Percentiles rank a stretch among this genome's conserved stretches.
phyloP scores from a whole-genome alignment of 345 rosid species.

The Hevea brasiliensis region DNA sequence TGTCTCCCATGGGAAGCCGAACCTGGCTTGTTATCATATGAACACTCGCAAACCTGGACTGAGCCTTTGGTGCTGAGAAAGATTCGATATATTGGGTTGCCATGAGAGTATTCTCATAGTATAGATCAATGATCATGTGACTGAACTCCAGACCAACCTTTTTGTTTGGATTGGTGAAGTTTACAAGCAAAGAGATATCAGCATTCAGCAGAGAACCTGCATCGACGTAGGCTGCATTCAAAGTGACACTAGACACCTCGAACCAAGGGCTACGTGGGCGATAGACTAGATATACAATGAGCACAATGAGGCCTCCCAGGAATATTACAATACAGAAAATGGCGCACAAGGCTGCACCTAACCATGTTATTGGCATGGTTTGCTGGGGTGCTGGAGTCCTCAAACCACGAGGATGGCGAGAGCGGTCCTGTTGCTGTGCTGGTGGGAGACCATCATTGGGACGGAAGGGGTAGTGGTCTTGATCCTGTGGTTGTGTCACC shows the following conservation, averaged over 20 bases:
- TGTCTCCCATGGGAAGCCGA: conserved; percentile 45
- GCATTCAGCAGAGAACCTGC: conserved; percentile 65
- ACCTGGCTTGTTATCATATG: conserved; percentile 82
- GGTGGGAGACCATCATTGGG: conserved; percentile 16
- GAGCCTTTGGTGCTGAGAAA: conserved; percentile 48
- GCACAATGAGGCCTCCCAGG: conserved; percentile 60
- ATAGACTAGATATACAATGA: conserved; percentile 67
- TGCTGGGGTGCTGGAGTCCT: conserved; percentile 25
- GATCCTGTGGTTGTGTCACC: background rate
- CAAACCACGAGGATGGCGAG: conserved; percentile 13
- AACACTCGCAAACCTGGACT: conserved; percentile 45
- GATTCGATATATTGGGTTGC: conserved; percentile 72
- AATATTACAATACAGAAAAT: conserved; percentile 56
- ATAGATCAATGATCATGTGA: conserved; percentile 60
- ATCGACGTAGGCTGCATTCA: conserved; percentile 76
- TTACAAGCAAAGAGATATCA: conserved; percentile 61
- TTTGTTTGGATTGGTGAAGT: conserved; percentile 88
- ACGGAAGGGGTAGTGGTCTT: conserved; percentile 12
- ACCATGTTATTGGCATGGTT: conserved; percentile 45
- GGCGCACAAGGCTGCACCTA: conserved; percentile 56
- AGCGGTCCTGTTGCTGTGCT: conserved; percentile 14
- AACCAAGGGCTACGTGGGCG: conserved; percentile 72
- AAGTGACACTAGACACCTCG: conserved; percentile 58
- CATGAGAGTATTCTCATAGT: conserved; percentile 53
- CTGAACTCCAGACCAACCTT: conserved; percentile 72